Conservation (phyloP, 2,329 filamentous ascomycete species). For the Ophiostoma sp. region DNA sequence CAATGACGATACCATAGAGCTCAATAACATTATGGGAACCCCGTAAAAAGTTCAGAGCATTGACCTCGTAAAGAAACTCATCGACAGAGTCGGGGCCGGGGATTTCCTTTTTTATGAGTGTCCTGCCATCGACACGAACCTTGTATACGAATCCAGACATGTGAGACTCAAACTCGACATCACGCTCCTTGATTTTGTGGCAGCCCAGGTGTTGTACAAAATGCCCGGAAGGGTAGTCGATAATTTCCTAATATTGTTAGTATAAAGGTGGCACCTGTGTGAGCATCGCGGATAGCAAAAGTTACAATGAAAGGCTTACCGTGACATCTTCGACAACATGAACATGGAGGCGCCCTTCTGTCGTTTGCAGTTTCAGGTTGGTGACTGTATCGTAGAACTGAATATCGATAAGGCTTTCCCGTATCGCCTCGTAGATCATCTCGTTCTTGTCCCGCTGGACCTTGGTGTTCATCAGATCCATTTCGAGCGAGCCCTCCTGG, state of each 20-base stretch:
- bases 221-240: slow-evolving; percentile 69
- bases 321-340: slow-evolving; percentile 97
- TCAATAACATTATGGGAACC: slow-evolving; percentile 72
- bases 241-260: slow-evolving; percentile 61
- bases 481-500: slow-evolving; percentile 74
- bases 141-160: slow-evolving; percentile 98
- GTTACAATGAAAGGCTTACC: slow-evolving; percentile 38
- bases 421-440: slow-evolving; percentile 89
- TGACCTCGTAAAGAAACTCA: slow-evolving; percentile 96
- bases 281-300: not conserved
- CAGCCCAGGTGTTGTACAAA: slow-evolving; percentile 69
- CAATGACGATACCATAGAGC: slow-evolving; percentile 82
- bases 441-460: slow-evolving; percentile 89
- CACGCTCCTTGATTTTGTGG: slow-evolving; percentile 61
- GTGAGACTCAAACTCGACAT: slow-evolving; percentile 81
- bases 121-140: slow-evolving; percentile 61
- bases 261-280: not conserved
- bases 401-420: slow-evolving; percentile 85
- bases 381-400: slow-evolving; percentile 95
- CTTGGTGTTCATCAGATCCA: slow-evolving; percentile 68
- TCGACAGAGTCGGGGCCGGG: slow-evolving; percentile 92
- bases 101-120: slow-evolving; percentile 96
- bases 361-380: slow-evolving; percentile 88
- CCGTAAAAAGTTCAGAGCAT: slow-evolving; percentile 75
- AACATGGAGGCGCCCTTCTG: slow-evolving; percentile 80